phyloP scores from a whole-genome alignment of 805 yeast genomes.

The Yamadazyma insecticola region DNA sequence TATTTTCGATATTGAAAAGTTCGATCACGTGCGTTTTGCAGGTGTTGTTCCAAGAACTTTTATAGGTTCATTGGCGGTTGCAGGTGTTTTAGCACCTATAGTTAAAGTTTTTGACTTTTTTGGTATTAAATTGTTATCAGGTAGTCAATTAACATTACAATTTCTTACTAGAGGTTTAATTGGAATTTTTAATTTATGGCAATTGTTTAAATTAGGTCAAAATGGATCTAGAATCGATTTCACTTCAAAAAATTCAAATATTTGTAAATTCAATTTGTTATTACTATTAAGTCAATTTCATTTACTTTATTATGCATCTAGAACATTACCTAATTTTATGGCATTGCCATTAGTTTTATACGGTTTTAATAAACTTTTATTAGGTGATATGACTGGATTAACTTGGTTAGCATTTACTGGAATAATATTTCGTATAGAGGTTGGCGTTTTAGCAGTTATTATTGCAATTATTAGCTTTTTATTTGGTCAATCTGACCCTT shows the following conservation, averaged over 20 bases:
- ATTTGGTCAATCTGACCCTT: constrained; percentile 43
- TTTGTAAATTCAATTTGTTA: constrained; percentile 56
- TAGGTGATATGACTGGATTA: constrained; percentile 46
- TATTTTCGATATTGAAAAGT: constrained; percentile 31
- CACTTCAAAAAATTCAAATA: constrained; percentile 17
- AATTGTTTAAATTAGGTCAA: constrained; percentile 49
- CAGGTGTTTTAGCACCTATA: constrained; percentile 40
- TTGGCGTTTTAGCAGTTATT: constrained; percentile 49
- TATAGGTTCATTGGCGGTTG: constrained; percentile 59
- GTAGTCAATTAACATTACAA: constrained; percentile 46
- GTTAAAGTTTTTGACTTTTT: constrained; percentile 11
- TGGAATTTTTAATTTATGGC: constrained; percentile 56
- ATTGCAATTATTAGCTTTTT: constrained; percentile 44
- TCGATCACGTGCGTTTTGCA: constrained; percentile 76
- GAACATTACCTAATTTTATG: constrained; percentile 85
- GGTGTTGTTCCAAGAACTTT: constrained; percentile 90
- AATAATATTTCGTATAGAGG: constrained; percentile 67
- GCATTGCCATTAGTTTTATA: constrained; percentile 68
- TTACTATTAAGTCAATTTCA: constrained; percentile 73
- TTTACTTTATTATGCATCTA: constrained; percentile 68
- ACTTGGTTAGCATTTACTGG: constrained; percentile 58
- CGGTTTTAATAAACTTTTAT: constrained; percentile 48
- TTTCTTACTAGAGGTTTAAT: constrained; percentile 52
- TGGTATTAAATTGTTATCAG: constrained; percentile 15
- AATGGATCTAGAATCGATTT: constrained; percentile 19